phyloP scores from a whole-genome alignment of 352 stramenopile species.

The Elongisporangium senticosum region DNA sequence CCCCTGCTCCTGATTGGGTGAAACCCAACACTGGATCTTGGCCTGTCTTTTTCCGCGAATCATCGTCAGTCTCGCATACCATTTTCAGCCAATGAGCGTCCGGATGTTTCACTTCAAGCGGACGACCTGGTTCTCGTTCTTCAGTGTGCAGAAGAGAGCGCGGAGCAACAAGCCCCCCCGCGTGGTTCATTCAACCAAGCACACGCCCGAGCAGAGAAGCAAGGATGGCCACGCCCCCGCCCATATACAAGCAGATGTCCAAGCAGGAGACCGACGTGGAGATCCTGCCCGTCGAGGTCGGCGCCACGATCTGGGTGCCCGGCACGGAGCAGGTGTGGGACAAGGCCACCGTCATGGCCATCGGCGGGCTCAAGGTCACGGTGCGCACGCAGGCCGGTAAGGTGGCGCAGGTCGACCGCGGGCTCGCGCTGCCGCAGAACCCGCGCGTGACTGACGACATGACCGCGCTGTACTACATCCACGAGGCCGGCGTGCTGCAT shows the following conservation, averaged over 20 bases:
- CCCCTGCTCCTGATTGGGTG: not conserved
- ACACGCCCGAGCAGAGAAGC: not conserved
- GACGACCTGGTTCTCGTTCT: not conserved
- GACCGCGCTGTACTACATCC: conserved; percentile 93
- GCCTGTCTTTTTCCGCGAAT: not conserved
- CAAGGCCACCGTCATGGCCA: conserved; percentile 75
- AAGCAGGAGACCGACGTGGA: conserved; percentile 64
- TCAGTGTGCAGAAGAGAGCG: conserved; percentile 3
- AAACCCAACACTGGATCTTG: not conserved
- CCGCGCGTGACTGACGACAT: conserved; percentile 89
- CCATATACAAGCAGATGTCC: conserved; percentile 61
- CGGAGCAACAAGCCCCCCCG: not conserved
- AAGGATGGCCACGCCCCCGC: conserved; percentile 59
- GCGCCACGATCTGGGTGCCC: conserved; percentile 71
- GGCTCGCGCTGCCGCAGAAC: conserved; percentile 66
- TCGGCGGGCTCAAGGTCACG: conserved; percentile 81
- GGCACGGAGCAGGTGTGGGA: conserved; percentile 74
- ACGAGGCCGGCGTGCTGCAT: conserved; percentile 93
- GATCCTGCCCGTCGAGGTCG: conserved; percentile 68
- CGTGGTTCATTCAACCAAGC: not conserved
- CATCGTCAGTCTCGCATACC: not conserved
- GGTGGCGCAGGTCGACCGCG: conserved; percentile 81
- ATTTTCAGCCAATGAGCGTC: conserved; percentile 9
- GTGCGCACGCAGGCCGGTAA: conserved; percentile 79
- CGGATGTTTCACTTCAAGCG: conserved; percentile 18